phyloP scores from a whole-genome alignment of 495 filamentous ascomycete species.

The Trichoderma reesei region DNA sequence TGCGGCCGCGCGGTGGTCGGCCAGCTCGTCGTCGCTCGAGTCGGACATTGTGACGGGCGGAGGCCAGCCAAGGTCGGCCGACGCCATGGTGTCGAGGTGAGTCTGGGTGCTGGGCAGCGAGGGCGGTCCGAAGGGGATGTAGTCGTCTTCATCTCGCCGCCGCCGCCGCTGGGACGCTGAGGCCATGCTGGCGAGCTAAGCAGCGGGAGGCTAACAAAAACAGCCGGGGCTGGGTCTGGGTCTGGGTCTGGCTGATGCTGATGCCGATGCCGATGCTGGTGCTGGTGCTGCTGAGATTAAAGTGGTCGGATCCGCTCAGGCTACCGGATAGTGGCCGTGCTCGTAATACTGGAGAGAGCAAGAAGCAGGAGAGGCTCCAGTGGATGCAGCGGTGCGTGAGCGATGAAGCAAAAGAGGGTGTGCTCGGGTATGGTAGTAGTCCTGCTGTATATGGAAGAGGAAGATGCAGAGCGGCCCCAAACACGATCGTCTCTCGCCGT shows the following conservation, averaged over 20 bases:
- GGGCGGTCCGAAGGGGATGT: not conserved
- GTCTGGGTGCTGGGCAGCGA: not conserved
- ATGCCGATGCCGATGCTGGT: not conserved
- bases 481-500: not conserved
- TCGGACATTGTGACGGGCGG: not conserved
- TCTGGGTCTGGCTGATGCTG: not conserved
- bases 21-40: slow-evolving; percentile 2
- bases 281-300: not conserved
- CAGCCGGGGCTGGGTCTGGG: not conserved
- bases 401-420: not conserved
- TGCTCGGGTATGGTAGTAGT: not conserved
- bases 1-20: not conserved
- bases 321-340: no score
- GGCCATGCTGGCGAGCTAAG: not conserved
- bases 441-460: no score
- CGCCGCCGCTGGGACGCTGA: not conserved
- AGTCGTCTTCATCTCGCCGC: slow-evolving; percentile 3
- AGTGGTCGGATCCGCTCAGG: no score
- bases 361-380: no score
- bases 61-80: not conserved
- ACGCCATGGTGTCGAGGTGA: not conserved
- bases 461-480: not conserved
- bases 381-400: not conserved
- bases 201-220: not conserved
- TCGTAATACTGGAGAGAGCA: no score